phyloP scores from a whole-genome alignment of 306 rosid species.

The Heteromeles arbutifolia region DNA sequence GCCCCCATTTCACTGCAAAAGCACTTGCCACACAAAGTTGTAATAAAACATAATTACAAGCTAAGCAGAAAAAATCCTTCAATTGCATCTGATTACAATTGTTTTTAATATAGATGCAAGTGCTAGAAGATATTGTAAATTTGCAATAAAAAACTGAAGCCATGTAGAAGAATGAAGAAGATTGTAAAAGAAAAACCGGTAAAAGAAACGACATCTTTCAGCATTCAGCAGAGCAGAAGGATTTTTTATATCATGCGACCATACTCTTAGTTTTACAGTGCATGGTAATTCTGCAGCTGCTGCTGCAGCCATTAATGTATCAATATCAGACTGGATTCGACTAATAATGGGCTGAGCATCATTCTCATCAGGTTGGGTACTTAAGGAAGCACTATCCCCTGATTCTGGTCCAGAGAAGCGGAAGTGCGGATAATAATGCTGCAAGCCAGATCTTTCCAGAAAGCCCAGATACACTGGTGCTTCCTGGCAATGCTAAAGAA shows the following conservation, averaged over 20 bases:
- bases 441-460: constrained; percentile 57
- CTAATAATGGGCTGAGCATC: constrained; percentile 56
- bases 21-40: constrained; percentile 2
- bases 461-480: constrained; percentile 47
- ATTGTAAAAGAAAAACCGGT: neutral
- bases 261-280: constrained; percentile 86
- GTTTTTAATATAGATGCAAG: neutral
- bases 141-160: constrained; percentile 1
- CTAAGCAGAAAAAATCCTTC: constrained; percentile 14
- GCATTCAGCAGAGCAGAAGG: constrained; percentile 60
- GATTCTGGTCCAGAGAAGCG: constrained; percentile 49
- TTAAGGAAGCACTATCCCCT: constrained; percentile 29
- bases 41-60: neutral
- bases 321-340: constrained; percentile 72
- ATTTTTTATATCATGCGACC: constrained; percentile 71
- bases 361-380: constrained; percentile 37
- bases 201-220: constrained; percentile 45
- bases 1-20: constrained; percentile 98
- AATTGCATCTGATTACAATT: neutral
- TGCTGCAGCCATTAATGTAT: constrained; percentile 69
- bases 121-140: neutral
- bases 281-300: constrained; percentile 91
- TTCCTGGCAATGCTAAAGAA: constrained; percentile 44
- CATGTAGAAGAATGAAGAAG: constrained; percentile 9
- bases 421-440: constrained; percentile 37